Evolutionary conservation across 805 yeast species (phyloP).

Genomic region (Candida germanica): DNA sequence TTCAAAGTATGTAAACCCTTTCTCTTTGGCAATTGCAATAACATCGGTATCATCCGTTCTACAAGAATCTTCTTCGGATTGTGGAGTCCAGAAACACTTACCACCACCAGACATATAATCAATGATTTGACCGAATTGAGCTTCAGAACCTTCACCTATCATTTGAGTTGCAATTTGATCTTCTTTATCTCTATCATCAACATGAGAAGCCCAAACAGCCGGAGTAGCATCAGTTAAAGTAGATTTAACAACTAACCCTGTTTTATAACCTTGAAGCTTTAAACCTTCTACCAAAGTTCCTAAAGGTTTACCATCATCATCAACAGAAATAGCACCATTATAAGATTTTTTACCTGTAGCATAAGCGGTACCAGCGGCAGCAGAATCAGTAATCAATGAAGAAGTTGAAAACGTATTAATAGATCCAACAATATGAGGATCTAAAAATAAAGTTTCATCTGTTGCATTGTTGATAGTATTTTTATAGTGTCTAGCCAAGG

Average conservation of each 20-base stretch:
- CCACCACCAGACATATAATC: conserved; percentile 93
- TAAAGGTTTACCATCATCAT: conserved; percentile 65
- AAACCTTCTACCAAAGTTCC: conserved; percentile 89
- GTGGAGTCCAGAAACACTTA: conserved; percentile 74
- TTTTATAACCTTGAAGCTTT: conserved; percentile 71
- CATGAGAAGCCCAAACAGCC: conserved; percentile 84
- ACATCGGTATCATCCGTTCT: conserved; percentile 70
- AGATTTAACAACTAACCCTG: conserved; percentile 92
- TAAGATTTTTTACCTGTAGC: conserved; percentile 80
- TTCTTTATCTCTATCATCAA: conserved; percentile 69
- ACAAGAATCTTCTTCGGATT: conserved; percentile 49
- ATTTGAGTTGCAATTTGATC: conserved; percentile 86
- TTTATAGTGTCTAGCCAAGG: conserved; percentile 72
- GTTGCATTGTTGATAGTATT: conserved; percentile 57
- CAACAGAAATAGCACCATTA: conserved; percentile 78
- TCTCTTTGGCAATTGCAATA: conserved; percentile 54
- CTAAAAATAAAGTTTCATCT: conserved; percentile 59
- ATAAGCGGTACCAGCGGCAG: conserved; percentile 99
- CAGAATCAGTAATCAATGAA: conserved; percentile 86
- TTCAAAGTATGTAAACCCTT: conserved; percentile 56
- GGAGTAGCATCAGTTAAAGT: conserved; percentile 95
- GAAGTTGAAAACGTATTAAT: conserved; percentile 78
- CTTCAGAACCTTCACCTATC: conserved; percentile 57
- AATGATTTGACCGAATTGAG: conserved; percentile 67
- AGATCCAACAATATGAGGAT: conserved; percentile 71